Evolutionary conservation across 306 rosid genomes (phyloP), one percentile per base, ranked within the genome.

Genomic region (Cucurbita pepo): DNA sequence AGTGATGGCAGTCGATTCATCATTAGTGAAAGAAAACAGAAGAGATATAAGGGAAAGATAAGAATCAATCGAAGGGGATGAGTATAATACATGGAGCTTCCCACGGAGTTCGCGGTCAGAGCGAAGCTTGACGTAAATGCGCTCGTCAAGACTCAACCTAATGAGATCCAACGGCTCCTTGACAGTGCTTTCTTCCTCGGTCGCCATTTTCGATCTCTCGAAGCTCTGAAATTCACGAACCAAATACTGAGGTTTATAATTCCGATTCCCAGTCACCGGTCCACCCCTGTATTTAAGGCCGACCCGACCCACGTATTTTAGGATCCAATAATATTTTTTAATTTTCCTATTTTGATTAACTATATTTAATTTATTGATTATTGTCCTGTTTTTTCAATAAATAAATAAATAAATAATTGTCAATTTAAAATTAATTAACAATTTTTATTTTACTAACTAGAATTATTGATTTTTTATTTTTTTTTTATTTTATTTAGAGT

Each of bases 101-200:
- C 99, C 99, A 40, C 96, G 97, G 54, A 95, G 99, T 80, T 95
- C 99, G 63, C 97, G 84, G 72, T 95, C 97, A 43, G 96, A 91
- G 48, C 97, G 97, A 9, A 91, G 99, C 82, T 95, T 95, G 82
- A 95, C 99, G 70, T 95, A 95, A 84, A 95, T 95, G 75, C 97
- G 99, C 76, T 95, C 99, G 71, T 95, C 99, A 44, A 95, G 96
- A 86, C 99, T 95, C 60, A 95, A 94, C 73, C 99, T 81, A 1
- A 95, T 91, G 58, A 95, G 96, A 95, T 95, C 97, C 92, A 95
- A 84, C 6, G 97, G 99, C 91, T 91, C 99, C 89, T 95, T 95
- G 79, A 95, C 99, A 3, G 97, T 92, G 71, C 97, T 95, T 44
- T 95, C 97, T 83, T 95, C 99, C 78, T 95, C 99, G 44, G 88